These are phyloP conservation scores for Annulohypoxylon nitens DNA, from an alignment of 495 filamentous ascomycete species.

Conservation along the genomic window DNA sequence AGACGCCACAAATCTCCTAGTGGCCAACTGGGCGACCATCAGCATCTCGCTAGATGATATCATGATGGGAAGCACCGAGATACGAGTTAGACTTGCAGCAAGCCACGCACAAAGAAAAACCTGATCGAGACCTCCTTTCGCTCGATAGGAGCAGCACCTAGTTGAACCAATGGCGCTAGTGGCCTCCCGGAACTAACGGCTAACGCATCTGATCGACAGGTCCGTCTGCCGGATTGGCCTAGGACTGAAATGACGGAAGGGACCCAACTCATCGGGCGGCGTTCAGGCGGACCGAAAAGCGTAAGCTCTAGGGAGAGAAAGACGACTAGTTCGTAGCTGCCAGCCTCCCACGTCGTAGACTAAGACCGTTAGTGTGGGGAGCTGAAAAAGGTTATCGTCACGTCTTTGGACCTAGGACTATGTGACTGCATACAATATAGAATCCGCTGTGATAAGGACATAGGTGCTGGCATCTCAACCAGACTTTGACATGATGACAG, in stretches of 20 bases:
- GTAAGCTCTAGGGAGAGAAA: constrained; percentile 12
- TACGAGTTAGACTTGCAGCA: constrained; percentile 36
- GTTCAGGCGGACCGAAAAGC: constrained; percentile 26
- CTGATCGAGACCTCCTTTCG: constrained; percentile 23
- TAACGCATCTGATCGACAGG: constrained; percentile 46
- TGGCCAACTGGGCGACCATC: constrained; percentile 25
- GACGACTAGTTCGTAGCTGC: constrained; percentile 19
- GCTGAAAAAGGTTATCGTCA: constrained; percentile 39
- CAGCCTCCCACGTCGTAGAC: constrained; percentile 26
- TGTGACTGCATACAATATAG: background rate
- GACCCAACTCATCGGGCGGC: constrained; percentile 31
- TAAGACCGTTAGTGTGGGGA: constrained; percentile 25
- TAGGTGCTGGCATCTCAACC: background rate
- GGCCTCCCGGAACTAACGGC: constrained; percentile 38
- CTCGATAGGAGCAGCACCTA: constrained; percentile 15
- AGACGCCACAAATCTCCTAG: constrained; percentile 34
- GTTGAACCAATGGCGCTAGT: constrained; percentile 26
- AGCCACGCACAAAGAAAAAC: constrained; percentile 37
- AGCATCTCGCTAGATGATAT: constrained; percentile 45
- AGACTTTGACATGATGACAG: constrained; percentile 18
- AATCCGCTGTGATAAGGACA: constrained; percentile 19
- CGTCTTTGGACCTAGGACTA: constrained; percentile 8
- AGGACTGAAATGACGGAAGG: constrained; percentile 24
- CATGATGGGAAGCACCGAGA: constrained; percentile 34
- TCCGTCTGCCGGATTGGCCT: constrained; percentile 40